Base-by-base conservation (phyloP, 2,329 filamentous ascomycete genomes). In the Cladosporium sp. region DNA sequence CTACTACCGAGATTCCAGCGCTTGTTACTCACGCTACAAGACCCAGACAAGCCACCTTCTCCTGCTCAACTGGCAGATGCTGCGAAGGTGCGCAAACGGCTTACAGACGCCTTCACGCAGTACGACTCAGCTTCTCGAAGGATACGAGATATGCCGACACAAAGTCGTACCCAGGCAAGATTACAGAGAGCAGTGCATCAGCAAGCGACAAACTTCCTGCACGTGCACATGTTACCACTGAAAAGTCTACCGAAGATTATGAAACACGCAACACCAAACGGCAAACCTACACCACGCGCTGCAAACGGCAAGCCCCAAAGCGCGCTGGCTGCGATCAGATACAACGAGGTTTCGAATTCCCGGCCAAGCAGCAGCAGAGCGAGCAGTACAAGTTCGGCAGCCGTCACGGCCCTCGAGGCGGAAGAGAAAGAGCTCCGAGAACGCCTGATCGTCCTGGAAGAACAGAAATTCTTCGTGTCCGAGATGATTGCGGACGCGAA, bases 171-270 rank as follows among this genome's bases (percentile, higher is more conserved):
- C 0, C 93, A 97, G 74, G 80, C 87, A 66, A 86, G 86, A 55
- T 81, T 97, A 4, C 93, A 97, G 73, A 90, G 89, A 73, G 89
- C 92, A 3, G 88, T 97, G 14, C 93, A 96, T 72, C 86, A 90
- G 44, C 90, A 93, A 71, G 92, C 93, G 1, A 92, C 90, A 62
- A 86, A 86, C 59, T 97, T 97, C 73, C 80, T 97, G 4, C 93
- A 96, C 74, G 85, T 92, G 4, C 92, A 97, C 74, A 96, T 97
- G 92, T 84, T 97, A 10, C 92, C 93, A 0, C 81, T 97, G 15
- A 96, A 77, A 70, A 80, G 78, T 15, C 73, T 83, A 8, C 82
- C 81, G 0, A 80, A 80, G 68, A 78, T 84, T 18, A 75, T 84
- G 65, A 80, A 82, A 69, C 86, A 89, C 71, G 85, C 86, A 14